A percentile compares a stretch with the other conserved stretches of the same genome.
These are phyloP conservation scores for Pseudocercospora fijiensis DNA, from an alignment of 2,329 filamentous ascomycete genomes.

Conservation along the genomic window DNA sequence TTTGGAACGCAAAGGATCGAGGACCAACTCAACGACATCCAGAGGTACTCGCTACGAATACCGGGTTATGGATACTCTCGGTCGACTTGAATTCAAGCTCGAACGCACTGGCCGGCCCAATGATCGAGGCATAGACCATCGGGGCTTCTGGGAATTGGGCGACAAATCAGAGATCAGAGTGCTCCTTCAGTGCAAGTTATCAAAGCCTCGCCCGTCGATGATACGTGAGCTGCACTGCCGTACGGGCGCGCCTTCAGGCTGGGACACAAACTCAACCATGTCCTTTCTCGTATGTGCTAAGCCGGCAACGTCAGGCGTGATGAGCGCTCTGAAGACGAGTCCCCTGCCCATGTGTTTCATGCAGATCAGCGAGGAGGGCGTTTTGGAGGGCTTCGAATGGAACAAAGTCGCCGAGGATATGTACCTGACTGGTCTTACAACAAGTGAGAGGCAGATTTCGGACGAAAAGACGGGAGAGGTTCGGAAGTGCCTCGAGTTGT, in stretches of 20 bases:
- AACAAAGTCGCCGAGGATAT: constrained; percentile 63
- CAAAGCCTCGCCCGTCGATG: constrained; percentile 55
- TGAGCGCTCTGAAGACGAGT: constrained; percentile 68
- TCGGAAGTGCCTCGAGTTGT: not conserved
- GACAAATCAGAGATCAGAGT: constrained; percentile 38
- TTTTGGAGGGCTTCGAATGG: constrained; percentile 69
- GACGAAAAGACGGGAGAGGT: not conserved
- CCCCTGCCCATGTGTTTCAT: constrained; percentile 70
- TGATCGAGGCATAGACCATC: constrained; percentile 72
- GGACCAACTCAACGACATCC: constrained; percentile 59
- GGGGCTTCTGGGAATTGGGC: constrained; percentile 62
- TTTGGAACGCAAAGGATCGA: constrained; percentile 57
- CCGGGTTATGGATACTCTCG: constrained; percentile 57
- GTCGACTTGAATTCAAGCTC: constrained; percentile 63
- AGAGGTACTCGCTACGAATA: constrained; percentile 79
- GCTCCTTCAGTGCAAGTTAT: constrained; percentile 67
- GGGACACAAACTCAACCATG: constrained; percentile 64
- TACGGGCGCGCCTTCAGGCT: constrained; percentile 72
- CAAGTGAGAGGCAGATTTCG: not conserved
- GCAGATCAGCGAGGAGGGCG: constrained; percentile 59
- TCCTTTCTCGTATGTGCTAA: constrained; percentile 69
- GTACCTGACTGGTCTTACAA: constrained; percentile 58
- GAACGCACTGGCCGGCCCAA: constrained; percentile 63
- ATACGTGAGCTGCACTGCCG: constrained; percentile 67
- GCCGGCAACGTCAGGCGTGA: constrained; percentile 73